phyloP scores from a whole-genome alignment of 768 basidiomycete species.

The Phanerochaete carnosa region DNA sequence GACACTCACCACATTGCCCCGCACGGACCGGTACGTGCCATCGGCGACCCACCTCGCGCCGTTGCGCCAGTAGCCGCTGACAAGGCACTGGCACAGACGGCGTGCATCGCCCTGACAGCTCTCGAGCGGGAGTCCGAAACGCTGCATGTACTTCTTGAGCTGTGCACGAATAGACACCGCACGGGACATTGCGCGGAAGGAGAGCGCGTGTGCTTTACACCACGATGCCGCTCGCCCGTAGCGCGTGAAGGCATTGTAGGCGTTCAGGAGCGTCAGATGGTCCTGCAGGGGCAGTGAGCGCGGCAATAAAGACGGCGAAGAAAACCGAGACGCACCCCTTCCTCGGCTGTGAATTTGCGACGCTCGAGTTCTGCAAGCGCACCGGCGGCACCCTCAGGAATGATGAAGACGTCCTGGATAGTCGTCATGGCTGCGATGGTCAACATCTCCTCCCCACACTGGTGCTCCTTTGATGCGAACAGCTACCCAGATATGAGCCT shows the following conservation, averaged over 20 bases:
- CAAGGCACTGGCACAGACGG: slow-evolving; percentile 81
- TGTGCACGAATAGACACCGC: slow-evolving; percentile 95
- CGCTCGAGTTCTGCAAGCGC: slow-evolving; percentile 90
- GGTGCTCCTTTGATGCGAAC: slow-evolving; percentile 79
- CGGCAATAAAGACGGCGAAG: neutral
- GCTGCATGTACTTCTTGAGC: slow-evolving; percentile 89
- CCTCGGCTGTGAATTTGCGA: slow-evolving; percentile 95
- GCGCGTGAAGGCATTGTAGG: slow-evolving; percentile 88
- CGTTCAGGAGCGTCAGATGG: slow-evolving; percentile 60
- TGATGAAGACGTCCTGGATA: slow-evolving; percentile 91
- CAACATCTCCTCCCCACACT: slow-evolving; percentile 92
- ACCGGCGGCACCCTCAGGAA: slow-evolving; percentile 80
- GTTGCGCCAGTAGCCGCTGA: slow-evolving; percentile 92
- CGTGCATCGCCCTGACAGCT: slow-evolving; percentile 90
- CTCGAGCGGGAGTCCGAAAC: slow-evolving; percentile 77
- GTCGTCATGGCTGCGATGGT: slow-evolving; percentile 96
- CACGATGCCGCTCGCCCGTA: slow-evolving; percentile 84
- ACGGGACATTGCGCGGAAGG: slow-evolving; percentile 90
- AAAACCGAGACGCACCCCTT: slow-evolving; percentile 62
- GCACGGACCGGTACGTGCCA: slow-evolving; percentile 87
- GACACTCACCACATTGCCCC: slow-evolving; percentile 72
- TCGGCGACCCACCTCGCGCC: slow-evolving; percentile 89
- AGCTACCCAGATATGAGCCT: slow-evolving; percentile 46
- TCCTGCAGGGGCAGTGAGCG: slow-evolving; percentile 50
- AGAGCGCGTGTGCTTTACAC: slow-evolving; percentile 91